Percentiles rank a stretch among this genome's conserved stretches.
Conservation (phyloP, 176 grass and related monocot species). For the Saccharum officinarum region DNA sequence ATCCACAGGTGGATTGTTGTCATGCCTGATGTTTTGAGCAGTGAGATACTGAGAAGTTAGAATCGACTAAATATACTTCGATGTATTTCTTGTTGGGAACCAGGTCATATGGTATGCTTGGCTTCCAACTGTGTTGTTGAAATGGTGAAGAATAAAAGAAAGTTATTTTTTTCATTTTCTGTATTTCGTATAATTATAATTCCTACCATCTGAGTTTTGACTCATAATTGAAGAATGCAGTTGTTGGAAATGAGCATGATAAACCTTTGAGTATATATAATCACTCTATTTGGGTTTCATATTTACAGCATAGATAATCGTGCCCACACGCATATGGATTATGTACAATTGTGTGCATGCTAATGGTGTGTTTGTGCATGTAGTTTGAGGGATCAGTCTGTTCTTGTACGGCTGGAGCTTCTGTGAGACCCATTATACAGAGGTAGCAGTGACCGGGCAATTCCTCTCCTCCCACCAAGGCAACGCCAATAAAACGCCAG, state of each 20-base stretch:
- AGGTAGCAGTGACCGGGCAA: constrained; percentile 55
- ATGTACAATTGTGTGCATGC: not conserved
- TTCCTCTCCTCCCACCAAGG: constrained; percentile 63
- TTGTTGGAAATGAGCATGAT: constrained; percentile 19
- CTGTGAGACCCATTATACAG: constrained; percentile 58
- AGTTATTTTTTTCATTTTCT: not conserved
- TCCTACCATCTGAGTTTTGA: not conserved
- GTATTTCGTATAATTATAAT: not conserved
- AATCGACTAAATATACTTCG: not conserved
- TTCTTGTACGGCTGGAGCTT: constrained; percentile 43
- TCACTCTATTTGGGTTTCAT: not conserved
- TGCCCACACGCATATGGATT: not conserved
- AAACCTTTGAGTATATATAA: not conserved
- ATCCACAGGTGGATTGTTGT: not conserved
- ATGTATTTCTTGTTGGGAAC: not conserved
- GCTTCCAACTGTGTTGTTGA: too few species aligned
- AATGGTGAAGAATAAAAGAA: not conserved
- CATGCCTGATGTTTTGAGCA: not conserved
- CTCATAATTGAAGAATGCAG: not conserved
- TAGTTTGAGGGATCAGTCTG: constrained; percentile 52
- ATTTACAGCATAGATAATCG: constrained; percentile 12
- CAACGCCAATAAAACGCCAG: constrained; percentile 75
- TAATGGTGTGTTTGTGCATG: not conserved
- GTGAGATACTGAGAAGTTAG: not conserved
- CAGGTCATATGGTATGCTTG: not conserved